phyloP scores from a whole-genome alignment of 805 yeast species.

The Ogataea glucozyma region DNA sequence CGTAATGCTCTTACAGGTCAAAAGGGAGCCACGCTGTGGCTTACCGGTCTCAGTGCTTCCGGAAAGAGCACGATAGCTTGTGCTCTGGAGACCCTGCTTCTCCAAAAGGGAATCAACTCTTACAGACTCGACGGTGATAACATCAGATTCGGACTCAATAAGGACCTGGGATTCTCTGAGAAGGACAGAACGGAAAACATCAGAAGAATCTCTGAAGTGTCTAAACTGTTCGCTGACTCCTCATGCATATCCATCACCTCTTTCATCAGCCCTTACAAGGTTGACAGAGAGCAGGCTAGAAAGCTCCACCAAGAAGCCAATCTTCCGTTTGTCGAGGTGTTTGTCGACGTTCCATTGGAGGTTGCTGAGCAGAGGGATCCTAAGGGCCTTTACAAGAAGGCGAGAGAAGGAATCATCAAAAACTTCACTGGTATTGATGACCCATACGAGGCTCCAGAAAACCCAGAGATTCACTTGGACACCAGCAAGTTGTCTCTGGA shows the following conservation, averaged over 20 bases:
- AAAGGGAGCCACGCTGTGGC: constrained; percentile 89
- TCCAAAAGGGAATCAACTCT: constrained; percentile 67
- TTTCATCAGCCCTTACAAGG: constrained; percentile 87
- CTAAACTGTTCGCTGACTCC: constrained; percentile 93
- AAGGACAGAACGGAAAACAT: constrained; percentile 92
- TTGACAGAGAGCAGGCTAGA: constrained; percentile 84
- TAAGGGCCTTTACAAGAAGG: constrained; percentile 94
- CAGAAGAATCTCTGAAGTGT: constrained; percentile 91
- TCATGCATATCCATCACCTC: constrained; percentile 85
- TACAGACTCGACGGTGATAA: constrained; percentile 95
- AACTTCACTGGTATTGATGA: constrained; percentile 96
- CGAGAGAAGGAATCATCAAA: constrained; percentile 90
- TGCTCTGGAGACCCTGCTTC: constrained; percentile 81
- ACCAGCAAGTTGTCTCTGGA: constrained; percentile 74
- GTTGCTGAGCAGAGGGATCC: constrained; percentile 98
- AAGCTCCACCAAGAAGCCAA: constrained; percentile 73
- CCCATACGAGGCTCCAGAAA: constrained; percentile 90
- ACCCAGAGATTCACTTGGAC: constrained; percentile 78
- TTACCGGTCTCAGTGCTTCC: constrained; percentile 92
- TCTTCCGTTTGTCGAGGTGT: constrained; percentile 87
- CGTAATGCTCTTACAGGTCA: constrained; percentile 73
- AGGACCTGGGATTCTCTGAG: constrained; percentile 91
- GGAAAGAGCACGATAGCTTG: constrained; percentile 96
- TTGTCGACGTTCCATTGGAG: constrained; percentile 88
- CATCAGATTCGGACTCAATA: constrained; percentile 90